Conservation (phyloP, 169 alveolate species). For the Fabrea salina region DNA sequence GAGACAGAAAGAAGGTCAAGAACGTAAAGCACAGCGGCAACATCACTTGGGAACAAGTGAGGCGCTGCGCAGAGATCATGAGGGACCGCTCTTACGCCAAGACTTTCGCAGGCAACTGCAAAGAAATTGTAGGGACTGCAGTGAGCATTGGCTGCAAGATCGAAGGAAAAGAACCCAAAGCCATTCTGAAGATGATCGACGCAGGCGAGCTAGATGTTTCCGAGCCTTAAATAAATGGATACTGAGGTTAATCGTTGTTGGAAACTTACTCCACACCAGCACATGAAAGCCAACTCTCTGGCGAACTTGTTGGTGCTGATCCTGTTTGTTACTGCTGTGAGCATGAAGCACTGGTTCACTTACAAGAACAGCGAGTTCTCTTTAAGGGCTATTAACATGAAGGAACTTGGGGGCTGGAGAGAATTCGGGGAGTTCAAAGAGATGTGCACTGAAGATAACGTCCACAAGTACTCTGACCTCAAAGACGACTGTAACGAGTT, state of each 20-base stretch:
- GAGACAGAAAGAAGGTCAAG: conserved; percentile 95
- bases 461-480: conserved; percentile 3
- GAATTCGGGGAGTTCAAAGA: background rate
- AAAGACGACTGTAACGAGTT: conserved; percentile 4
- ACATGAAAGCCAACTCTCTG: background rate
- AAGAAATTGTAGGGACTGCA: conserved; percentile 96
- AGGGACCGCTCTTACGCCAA: conserved; percentile 85
- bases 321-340: background rate
- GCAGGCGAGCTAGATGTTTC: conserved; percentile 83
- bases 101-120: conserved; percentile 93
- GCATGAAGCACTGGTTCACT: conserved; percentile 16
- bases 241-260: background rate
- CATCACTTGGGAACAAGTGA: conserved; percentile 90
- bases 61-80: conserved; percentile 93
- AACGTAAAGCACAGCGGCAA: conserved; percentile 96
- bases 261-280: background rate
- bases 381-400: conserved; percentile 14
- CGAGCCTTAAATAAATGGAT: conserved; percentile 9
- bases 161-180: conserved; percentile 93
- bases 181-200: conserved; percentile 75
- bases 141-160: conserved; percentile 95
- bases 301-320: background rate
- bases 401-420: conserved; percentile 14
- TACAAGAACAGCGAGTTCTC: conserved; percentile 9
- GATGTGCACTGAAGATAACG: conserved; percentile 23